Percentiles rank a stretch among this genome's conserved stretches.
Evolutionary conservation across 805 yeast species (phyloP).

Genomic region (Cephaloascus fragrans): DNA sequence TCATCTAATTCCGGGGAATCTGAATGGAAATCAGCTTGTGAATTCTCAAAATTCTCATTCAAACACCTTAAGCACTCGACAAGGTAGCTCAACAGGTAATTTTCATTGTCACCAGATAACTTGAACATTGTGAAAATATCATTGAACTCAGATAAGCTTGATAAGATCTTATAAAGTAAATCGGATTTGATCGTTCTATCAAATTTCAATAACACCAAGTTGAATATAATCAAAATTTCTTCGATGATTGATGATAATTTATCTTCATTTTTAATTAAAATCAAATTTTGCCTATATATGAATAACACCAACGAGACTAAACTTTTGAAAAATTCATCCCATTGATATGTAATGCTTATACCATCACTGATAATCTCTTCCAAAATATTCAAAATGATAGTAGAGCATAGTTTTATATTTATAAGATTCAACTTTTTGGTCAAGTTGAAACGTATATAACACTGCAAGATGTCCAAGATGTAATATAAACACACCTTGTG

Average conservation of each 20-base stretch:
- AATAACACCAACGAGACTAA: constrained; percentile 21
- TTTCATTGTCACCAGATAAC: no score
- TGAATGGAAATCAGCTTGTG: neutral
- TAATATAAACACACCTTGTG: constrained; percentile 21
- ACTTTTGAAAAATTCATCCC: constrained; percentile 23
- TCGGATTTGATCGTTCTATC: neutral
- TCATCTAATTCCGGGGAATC: neutral
- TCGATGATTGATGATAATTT: constrained; percentile 12
- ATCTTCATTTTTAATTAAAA: constrained; percentile 4
- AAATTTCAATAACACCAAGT: constrained; percentile 7
- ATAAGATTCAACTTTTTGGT: constrained; percentile 22
- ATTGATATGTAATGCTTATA: constrained; percentile 15
- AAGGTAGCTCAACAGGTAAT: no score
- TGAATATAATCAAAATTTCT: constrained; percentile 14
- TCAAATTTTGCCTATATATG: constrained; percentile 9
- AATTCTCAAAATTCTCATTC: no score
- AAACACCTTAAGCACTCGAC: no score
- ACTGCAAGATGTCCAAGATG: constrained; percentile 18
- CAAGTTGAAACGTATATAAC: constrained; percentile 24
- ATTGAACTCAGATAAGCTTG: neutral
- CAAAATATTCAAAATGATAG: constrained; percentile 16
- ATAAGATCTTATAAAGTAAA: constrained; percentile 3
- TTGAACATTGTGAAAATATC: neutral
- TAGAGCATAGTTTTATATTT: constrained; percentile 17
- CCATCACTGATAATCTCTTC: constrained; percentile 4